Conservation (phyloP, 1,139 yeast genomes). For the Yamadazyma dendronema region DNA sequence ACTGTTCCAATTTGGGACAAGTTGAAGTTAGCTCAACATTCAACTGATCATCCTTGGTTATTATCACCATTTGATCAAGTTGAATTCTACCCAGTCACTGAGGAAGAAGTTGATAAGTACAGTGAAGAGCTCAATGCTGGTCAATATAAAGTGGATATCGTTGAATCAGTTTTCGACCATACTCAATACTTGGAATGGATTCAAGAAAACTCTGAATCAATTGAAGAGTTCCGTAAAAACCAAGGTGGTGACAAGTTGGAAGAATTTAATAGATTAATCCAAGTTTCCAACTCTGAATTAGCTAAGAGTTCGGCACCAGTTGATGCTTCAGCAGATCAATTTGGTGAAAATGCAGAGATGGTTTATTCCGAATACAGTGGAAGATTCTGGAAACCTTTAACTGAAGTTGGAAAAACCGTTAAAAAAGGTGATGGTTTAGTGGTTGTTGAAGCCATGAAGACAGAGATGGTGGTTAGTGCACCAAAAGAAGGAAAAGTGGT, state of each 20-base stretch:
- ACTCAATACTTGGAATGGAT: slow-evolving; percentile 77
- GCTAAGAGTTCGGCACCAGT: slow-evolving; percentile 45
- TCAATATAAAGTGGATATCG: slow-evolving; percentile 68
- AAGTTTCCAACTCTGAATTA: slow-evolving; percentile 77
- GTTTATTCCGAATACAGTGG: slow-evolving; percentile 95
- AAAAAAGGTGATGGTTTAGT: slow-evolving; percentile 74
- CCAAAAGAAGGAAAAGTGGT: slow-evolving; percentile 73
- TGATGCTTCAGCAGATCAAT: slow-evolving; percentile 45
- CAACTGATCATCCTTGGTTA: slow-evolving; percentile 76
- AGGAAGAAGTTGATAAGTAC: slow-evolving; percentile 70
- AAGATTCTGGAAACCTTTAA: slow-evolving; percentile 92
- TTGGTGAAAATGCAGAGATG: slow-evolving; percentile 72
- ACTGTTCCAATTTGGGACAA: slow-evolving; percentile 98
- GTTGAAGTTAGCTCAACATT: slow-evolving; percentile 69
- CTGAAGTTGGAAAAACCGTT: slow-evolving; percentile 75
- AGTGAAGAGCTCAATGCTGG: slow-evolving; percentile 82
- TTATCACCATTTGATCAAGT: slow-evolving; percentile 90
- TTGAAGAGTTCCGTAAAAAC: slow-evolving; percentile 61
- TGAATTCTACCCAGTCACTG: slow-evolving; percentile 88
- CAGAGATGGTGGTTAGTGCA: slow-evolving; percentile 87
- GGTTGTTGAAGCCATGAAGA: slow-evolving; percentile 97
- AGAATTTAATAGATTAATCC: slow-evolving; percentile 80
- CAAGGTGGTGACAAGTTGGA: slow-evolving; percentile 81
- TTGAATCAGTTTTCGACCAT: slow-evolving; percentile 80
- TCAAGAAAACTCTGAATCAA: slow-evolving; percentile 66